Percentiles rank a stretch among this genome's conserved stretches.
These are phyloP conservation scores for Volvox carteri DNA, from an alignment of 163 green algal species.

Conservation along the genomic window DNA sequence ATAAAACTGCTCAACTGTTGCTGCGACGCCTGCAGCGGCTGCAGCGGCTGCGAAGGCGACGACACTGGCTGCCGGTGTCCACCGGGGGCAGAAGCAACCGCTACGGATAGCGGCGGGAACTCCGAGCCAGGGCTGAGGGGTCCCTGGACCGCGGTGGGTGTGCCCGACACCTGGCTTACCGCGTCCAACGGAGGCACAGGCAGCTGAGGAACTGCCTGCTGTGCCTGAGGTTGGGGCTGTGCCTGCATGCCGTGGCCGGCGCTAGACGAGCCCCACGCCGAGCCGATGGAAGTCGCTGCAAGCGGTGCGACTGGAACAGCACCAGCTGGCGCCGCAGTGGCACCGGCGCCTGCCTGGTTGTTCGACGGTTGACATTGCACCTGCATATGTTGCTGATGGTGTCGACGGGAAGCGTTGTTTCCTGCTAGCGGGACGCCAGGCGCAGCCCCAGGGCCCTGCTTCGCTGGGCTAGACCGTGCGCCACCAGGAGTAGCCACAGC, in stretches of 20 bases:
- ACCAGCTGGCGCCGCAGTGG: background rate
- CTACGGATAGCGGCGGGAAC: conserved; percentile 19
- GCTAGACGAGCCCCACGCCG: background rate
- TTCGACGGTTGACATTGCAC: background rate
- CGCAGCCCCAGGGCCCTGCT: background rate
- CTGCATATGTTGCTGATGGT: conserved; percentile 33
- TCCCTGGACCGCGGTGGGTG: background rate
- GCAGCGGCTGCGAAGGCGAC: background rate
- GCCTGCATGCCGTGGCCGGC: background rate
- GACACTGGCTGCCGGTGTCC: background rate
- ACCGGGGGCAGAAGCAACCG: background rate
- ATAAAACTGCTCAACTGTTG: background rate
- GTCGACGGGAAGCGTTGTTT: background rate
- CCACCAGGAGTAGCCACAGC: background rate
- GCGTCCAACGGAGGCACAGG: background rate
- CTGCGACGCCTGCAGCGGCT: background rate
- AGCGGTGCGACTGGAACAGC: background rate
- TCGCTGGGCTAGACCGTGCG: background rate
- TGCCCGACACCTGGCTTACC: background rate
- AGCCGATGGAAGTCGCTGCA: background rate
- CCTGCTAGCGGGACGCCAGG: background rate
- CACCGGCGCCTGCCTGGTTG: background rate
- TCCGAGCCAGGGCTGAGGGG: conserved; percentile 37
- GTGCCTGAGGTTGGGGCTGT: background rate
- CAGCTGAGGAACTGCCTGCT: conserved; percentile 10